Percentiles rank a stretch among this genome's conserved stretches.
These are phyloP conservation scores for Podospora appendiculata DNA, from an alignment of 495 filamentous ascomycete species.

Conservation along the genomic window DNA sequence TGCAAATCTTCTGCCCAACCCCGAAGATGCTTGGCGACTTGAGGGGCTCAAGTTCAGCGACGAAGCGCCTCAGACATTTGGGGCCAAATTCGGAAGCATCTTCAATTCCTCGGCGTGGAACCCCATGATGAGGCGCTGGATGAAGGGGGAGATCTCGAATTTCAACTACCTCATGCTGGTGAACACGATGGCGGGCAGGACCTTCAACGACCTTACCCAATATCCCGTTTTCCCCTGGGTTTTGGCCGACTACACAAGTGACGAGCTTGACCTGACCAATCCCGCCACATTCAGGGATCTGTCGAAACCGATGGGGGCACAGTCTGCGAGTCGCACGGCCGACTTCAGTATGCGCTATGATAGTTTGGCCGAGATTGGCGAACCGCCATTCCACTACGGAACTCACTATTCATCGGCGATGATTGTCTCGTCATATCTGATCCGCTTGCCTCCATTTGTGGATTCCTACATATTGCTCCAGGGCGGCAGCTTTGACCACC, in stretches of 20 bases:
- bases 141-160: slow-evolving; percentile 91
- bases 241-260: slow-evolving; percentile 88
- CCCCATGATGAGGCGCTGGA: slow-evolving; percentile 84
- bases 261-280: slow-evolving; percentile 83
- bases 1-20: slow-evolving; percentile 40
- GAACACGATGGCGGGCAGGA: slow-evolving; percentile 93
- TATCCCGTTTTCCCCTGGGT: slow-evolving; percentile 99
- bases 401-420: slow-evolving; percentile 98
- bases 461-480: slow-evolving; percentile 96
- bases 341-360: slow-evolving; percentile 79
- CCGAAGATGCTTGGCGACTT: slow-evolving; percentile 75
- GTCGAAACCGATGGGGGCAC: slow-evolving; percentile 95
- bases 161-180: slow-evolving; percentile 98
- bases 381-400: slow-evolving; percentile 89
- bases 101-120: slow-evolving; percentile 71
- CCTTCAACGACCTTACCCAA: slow-evolving; percentile 96
- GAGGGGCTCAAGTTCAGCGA: slow-evolving; percentile 78
- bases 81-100: slow-evolving; percentile 89
- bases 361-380: slow-evolving; percentile 86
- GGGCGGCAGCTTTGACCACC: slow-evolving; percentile 93
- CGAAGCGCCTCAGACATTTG: slow-evolving; percentile 73
- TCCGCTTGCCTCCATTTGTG: slow-evolving; percentile 90
- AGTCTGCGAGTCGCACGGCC: slow-evolving; percentile 61
- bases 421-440: slow-evolving; percentile 95
- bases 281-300: slow-evolving; percentile 82